A percentile compares a stretch with the other conserved stretches of the same genome.
Conservation (phyloP, 352 stramenopile species). For the Phytophthora rubi region DNA sequence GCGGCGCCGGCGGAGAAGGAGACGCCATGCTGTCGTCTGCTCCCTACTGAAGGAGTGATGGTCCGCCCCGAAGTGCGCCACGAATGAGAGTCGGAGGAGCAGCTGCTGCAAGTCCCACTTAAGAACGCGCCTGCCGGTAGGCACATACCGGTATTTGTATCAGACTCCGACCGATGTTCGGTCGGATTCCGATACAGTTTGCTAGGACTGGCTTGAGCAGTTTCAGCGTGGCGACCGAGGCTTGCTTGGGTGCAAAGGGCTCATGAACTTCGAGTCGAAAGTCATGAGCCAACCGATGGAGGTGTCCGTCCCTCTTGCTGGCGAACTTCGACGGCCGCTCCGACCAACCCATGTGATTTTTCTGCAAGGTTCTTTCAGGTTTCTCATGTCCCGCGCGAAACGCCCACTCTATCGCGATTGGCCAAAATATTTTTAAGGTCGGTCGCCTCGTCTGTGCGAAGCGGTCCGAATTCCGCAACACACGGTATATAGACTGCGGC, state of each 20-base stretch:
- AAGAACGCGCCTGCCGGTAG: no score
- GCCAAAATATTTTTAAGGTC: slow-evolving; percentile 14
- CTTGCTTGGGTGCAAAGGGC: background rate
- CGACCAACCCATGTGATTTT: background rate
- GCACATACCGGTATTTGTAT: no score
- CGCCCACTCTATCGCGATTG: slow-evolving; percentile 17
- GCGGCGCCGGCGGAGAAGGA: slow-evolving; percentile 1
- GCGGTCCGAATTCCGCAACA: slow-evolving; percentile 29
- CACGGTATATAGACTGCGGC: background rate
- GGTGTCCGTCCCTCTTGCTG: no score
- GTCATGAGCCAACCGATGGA: no score
- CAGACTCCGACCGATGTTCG: no score
- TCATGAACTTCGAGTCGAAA: no score
- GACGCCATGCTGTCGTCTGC: background rate
- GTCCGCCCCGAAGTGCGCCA: background rate
- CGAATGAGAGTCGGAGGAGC: background rate
- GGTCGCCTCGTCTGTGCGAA: slow-evolving; percentile 15
- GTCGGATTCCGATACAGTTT: slow-evolving; percentile 5
- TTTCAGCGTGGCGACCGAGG: background rate
- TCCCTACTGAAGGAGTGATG: background rate
- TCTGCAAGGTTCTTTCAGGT: background rate
- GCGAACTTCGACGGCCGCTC: no score
- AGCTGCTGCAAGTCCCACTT: no score
- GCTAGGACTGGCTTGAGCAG: background rate
- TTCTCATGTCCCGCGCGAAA: slow-evolving; percentile 9